phyloP scores from a whole-genome alignment of 163 green algal species.

The Trebouxiophyceae sp. region DNA sequence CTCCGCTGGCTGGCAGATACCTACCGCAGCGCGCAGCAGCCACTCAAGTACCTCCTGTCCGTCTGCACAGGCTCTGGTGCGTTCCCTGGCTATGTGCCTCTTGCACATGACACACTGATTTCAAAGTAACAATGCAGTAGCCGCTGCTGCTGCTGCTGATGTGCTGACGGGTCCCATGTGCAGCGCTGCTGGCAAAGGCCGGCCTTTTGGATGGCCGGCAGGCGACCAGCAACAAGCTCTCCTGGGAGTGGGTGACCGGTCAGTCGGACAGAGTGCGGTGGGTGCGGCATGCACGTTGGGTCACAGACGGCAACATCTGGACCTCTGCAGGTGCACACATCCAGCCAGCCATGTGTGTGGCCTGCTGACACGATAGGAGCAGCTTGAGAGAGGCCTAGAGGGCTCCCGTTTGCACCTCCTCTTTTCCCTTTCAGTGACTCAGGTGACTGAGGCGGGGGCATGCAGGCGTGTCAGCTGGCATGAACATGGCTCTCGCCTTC shows the following conservation, averaged over 20 bases:
- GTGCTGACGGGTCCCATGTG: too few species aligned
- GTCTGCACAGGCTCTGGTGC: not conserved
- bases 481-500: slow-evolving; percentile 10
- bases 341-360: too few species aligned
- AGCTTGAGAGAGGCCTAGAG: too few species aligned
- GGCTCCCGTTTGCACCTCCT: too few species aligned
- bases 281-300: slow-evolving; percentile 4
- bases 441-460: too few species aligned
- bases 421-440: too few species aligned
- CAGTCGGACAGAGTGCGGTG: slow-evolving; percentile 4
- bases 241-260: not conserved
- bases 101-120: too few species aligned
- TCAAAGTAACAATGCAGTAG: too few species aligned
- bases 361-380: too few species aligned
- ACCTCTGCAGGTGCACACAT: slow-evolving; percentile 1
- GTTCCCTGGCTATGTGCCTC: too few species aligned
- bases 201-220: slow-evolving; percentile 7
- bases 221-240: slow-evolving; percentile 4
- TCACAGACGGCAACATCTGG: slow-evolving; percentile 9
- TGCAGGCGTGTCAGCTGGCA: slow-evolving; percentile 13
- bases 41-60: not conserved
- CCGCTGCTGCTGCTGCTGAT: too few species aligned
- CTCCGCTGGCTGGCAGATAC: slow-evolving; percentile 1
- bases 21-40: not conserved
- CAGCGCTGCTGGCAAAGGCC: not conserved